phyloP scores from a whole-genome alignment of 768 basidiomycete species.

The Leccinellum albellum region DNA sequence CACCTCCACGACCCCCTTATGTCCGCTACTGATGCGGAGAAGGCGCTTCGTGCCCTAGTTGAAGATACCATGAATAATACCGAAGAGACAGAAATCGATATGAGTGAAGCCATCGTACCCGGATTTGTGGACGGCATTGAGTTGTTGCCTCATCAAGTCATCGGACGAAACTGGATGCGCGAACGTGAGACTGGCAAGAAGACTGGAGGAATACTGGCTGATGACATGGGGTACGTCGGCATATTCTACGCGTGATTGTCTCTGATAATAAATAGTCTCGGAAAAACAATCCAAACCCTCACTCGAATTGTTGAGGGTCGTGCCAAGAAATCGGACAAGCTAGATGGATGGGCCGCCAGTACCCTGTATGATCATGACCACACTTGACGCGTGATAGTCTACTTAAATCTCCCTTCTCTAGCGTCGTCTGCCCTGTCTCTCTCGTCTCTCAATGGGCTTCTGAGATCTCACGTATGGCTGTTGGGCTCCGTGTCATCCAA shows the following conservation, averaged over 20 bases:
- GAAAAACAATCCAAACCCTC: slow-evolving; percentile 90
- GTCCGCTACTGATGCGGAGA: slow-evolving; percentile 62
- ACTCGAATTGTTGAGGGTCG: slow-evolving; percentile 82
- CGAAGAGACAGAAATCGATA: slow-evolving; percentile 48
- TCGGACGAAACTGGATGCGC: slow-evolving; percentile 85
- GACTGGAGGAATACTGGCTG: slow-evolving; percentile 84
- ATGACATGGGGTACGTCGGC: slow-evolving; percentile 74
- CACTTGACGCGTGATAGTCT: background rate
- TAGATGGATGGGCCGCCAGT: slow-evolving; percentile 65
- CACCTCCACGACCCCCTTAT: slow-evolving; percentile 30
- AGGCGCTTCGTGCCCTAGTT: slow-evolving; percentile 73
- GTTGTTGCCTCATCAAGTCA: slow-evolving; percentile 84
- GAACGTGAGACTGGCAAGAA: slow-evolving; percentile 77
- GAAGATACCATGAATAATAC: slow-evolving; percentile 56
- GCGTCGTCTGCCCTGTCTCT: slow-evolving; percentile 84
- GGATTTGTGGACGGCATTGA: slow-evolving; percentile 70
- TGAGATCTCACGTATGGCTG: slow-evolving; percentile 74
- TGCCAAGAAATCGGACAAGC: slow-evolving; percentile 63
- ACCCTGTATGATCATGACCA: slow-evolving; percentile 54
- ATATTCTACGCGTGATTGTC: background rate
- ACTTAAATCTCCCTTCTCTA: slow-evolving; percentile 27
- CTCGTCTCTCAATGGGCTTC: slow-evolving; percentile 89
- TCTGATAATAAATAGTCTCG: slow-evolving; percentile 47
- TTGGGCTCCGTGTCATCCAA: slow-evolving; percentile 63
- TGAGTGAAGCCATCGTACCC: slow-evolving; percentile 65